A percentile compares a stretch with the other conserved stretches of the same genome.
phyloP scores from a whole-genome alignment of 192 early-diverging fungal genomes.

The Umbelopsis sp. region DNA sequence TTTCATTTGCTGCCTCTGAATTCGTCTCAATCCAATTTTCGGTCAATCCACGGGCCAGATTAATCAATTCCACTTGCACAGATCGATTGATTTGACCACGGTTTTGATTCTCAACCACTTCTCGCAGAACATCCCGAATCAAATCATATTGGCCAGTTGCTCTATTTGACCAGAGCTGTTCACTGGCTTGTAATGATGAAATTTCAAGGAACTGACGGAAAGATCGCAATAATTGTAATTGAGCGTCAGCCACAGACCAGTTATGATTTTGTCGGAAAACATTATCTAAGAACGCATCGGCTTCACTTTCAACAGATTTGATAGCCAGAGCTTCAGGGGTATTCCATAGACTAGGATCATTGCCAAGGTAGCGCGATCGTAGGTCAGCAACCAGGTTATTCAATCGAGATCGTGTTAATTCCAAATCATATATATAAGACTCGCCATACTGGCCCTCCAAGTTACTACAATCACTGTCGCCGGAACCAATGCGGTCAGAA shows the following conservation, averaged over 20 bases:
- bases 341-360: background rate
- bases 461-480: slow-evolving; percentile 30
- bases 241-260: slow-evolving; percentile 33
- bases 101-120: background rate
- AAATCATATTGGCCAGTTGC: background rate
- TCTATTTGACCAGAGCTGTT: slow-evolving; percentile 27
- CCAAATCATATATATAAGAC: slow-evolving; percentile 39
- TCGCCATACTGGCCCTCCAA: slow-evolving; percentile 38
- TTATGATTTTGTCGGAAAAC: slow-evolving; percentile 28
- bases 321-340: background rate
- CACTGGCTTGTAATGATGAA: slow-evolving; percentile 19
- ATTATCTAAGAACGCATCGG: background rate
- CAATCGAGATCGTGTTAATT: slow-evolving; percentile 20
- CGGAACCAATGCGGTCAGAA: slow-evolving; percentile 16
- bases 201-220: slow-evolving; percentile 39
- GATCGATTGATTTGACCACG: slow-evolving; percentile 11
- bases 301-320: background rate
- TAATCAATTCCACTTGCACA: slow-evolving; percentile 15
- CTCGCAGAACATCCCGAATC: background rate
- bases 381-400: slow-evolving; percentile 1
- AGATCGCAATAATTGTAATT: slow-evolving; percentile 36
- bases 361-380: background rate
- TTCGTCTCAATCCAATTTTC: slow-evolving; percentile 32
- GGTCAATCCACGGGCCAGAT: slow-evolving; percentile 24
- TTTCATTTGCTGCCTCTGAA: background rate